Evolutionary conservation across 2,329 filamentous ascomycete species (phyloP), one percentile per base, ranked within the genome.

Genomic region (Aspergillus sp.): DNA sequence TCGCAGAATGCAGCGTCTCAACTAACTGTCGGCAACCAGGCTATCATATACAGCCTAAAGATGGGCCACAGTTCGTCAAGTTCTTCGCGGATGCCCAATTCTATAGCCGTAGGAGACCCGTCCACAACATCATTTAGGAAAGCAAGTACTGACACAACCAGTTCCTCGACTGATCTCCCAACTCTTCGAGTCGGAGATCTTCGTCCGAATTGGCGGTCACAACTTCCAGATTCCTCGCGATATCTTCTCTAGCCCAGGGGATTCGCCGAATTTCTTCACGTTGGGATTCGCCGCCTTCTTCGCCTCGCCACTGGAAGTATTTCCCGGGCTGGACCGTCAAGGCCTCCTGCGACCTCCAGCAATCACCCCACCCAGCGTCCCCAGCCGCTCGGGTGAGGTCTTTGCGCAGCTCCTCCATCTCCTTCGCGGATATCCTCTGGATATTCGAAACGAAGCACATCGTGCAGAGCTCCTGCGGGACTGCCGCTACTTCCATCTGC

Each of bases 21-120:
- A 8, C 55, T 36, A 54, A 48, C 52, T 66, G 60, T 13, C 38
- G 25, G 10, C 25, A 10, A 8, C 19, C 51, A 83, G 84, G 94
- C 49, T 98, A 98, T 75, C 90, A 96, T 78, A 85, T 97, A 62
- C 83, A 84, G 58, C 93, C 94, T 2, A 85, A 86, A 63, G 90
- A 96, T 77, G 90, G 90, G 54, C 86, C 87, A 57, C 91, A 97
- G 76, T 97, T 94, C 75, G 93, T 97, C 68, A 92, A 90, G 60
- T 81, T 98, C 30, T 97, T 96, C 76, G 92, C 93, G 19, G 94
- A 98, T 76, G 92, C 94, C 1, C 94, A 97, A 72, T 97, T 97
- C 78, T 98, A 97, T 77, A 92, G 86, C 71, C 79, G 90, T 92
- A 80, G 72, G 86, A 75, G 15, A 17, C 15, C 23, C 13, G 23